Percentiles rank a stretch among this genome's conserved stretches.
Evolutionary conservation across 2,329 filamentous ascomycete genomes (phyloP).

Genomic region (Samsoniella hepiali): DNA sequence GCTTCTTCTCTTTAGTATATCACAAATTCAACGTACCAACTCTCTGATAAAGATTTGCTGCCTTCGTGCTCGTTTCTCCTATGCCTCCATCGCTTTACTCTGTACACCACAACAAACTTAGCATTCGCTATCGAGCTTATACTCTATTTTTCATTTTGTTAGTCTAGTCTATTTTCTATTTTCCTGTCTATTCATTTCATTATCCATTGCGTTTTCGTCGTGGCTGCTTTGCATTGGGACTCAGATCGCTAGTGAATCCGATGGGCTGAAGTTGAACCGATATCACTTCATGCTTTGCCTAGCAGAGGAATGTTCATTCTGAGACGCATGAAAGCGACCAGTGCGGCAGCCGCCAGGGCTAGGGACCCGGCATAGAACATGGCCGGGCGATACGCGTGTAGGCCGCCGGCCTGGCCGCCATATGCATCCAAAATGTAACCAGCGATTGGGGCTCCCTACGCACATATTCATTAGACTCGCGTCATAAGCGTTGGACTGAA

Average conservation of each 20-base stretch:
- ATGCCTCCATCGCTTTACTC: not conserved
- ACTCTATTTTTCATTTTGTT: not conserved
- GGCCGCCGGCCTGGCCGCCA: conserved; percentile 46
- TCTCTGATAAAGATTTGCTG: no score
- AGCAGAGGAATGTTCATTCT: conserved; percentile 38
- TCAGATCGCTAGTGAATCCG: not conserved
- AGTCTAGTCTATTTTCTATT: not conserved
- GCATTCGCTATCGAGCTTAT: not conserved
- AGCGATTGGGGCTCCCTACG: conserved; percentile 54
- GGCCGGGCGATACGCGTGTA: conserved; percentile 55
- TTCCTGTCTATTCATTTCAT: not conserved
- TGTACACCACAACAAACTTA: conserved; percentile 3
- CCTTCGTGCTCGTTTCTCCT: no score
- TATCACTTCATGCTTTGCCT: conserved; percentile 23
- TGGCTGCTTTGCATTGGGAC: no score
- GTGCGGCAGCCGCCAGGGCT: conserved; percentile 42
- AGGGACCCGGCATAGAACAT: conserved; percentile 60
- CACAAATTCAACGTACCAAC: no score
- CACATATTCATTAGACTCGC: conserved; percentile 14
- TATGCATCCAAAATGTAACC: conserved; percentile 56
- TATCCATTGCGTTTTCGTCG: not conserved
- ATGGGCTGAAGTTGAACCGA: not conserved
- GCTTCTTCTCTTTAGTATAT: no score
- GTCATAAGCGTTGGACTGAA: not conserved
- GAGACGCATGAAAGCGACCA: conserved; percentile 43